These are phyloP conservation scores for Monosporozyma servazzii DNA, from an alignment of 805 yeast genomes.

Conservation along the genomic window DNA sequence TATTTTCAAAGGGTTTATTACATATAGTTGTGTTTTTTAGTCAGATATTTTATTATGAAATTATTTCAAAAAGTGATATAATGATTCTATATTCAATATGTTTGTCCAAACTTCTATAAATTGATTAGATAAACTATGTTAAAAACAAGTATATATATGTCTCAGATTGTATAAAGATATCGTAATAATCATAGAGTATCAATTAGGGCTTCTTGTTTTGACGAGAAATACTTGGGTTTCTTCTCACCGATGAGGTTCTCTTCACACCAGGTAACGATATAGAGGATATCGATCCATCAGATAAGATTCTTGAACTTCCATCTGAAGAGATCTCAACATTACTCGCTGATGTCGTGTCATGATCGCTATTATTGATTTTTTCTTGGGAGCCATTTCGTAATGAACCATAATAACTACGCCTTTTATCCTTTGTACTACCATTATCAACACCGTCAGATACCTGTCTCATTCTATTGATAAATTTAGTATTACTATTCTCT, in stretches of 20 bases:
- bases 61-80: not conserved
- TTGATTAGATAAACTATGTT: too few species aligned
- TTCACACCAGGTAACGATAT: conserved; percentile 1
- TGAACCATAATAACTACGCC: not conserved
- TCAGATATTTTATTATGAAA: not conserved
- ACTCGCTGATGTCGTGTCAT: not conserved
- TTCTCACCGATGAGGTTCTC: not conserved
- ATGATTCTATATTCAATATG: not conserved
- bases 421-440: not conserved
- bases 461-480: not conserved
- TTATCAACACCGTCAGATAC: not conserved
- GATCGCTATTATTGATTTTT: not conserved
- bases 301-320: not conserved
- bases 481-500: not conserved
- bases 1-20: not conserved
- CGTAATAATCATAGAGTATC: not conserved
- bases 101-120: not conserved
- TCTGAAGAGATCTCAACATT: not conserved
- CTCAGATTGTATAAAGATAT: not conserved
- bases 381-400: not conserved
- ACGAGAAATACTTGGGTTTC: not conserved
- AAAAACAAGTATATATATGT: too few species aligned
- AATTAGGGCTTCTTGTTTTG: not conserved
- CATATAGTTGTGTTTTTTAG: not conserved
- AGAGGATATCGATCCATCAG: not conserved